Conservation (phyloP, 2,329 filamentous ascomycete species). For the Zalaria sp. region DNA sequence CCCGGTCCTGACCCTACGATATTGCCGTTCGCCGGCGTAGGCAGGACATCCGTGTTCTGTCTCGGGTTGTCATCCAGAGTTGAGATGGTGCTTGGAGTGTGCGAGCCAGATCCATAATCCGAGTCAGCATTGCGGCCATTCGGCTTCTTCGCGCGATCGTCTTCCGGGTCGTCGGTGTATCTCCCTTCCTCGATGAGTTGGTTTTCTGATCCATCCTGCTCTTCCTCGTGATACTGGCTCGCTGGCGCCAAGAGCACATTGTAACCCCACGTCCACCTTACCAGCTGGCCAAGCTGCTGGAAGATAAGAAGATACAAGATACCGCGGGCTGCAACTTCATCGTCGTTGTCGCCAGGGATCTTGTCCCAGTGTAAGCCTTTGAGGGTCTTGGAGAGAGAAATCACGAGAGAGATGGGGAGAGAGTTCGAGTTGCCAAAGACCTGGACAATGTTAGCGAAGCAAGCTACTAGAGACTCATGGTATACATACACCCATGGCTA, state of each 20-base stretch:
- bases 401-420: conserved; percentile 85
- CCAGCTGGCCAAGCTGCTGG: conserved; percentile 87
- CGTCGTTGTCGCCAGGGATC: conserved; percentile 83
- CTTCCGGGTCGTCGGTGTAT: conserved; percentile 36
- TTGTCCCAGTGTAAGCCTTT: conserved; percentile 87
- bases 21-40: conserved; percentile 36
- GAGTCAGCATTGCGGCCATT: conserved; percentile 14
- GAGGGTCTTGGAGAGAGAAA: conserved; percentile 85
- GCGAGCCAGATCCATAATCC: conserved; percentile 31
- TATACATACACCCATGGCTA: conserved; percentile 63
- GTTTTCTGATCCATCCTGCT: conserved; percentile 29
- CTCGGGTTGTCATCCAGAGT: background rate
- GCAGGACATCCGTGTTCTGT: conserved; percentile 12
- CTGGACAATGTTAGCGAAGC: background rate
- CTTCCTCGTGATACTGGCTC: conserved; percentile 49
- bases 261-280: conserved; percentile 97
- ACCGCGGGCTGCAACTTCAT: conserved; percentile 83
- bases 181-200: conserved; percentile 34
- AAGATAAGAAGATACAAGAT: conserved; percentile 95
- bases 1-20: conserved; percentile 22
- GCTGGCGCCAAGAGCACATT: conserved; percentile 84
- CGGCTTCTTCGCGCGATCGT: conserved; percentile 29
- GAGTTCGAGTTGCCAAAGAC: conserved; percentile 98
- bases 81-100: conserved; percentile 25
- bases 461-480: background rate